Conservation (phyloP, 1,284 basidiomycete genomes). For the Hortiboletus rubellus region DNA sequence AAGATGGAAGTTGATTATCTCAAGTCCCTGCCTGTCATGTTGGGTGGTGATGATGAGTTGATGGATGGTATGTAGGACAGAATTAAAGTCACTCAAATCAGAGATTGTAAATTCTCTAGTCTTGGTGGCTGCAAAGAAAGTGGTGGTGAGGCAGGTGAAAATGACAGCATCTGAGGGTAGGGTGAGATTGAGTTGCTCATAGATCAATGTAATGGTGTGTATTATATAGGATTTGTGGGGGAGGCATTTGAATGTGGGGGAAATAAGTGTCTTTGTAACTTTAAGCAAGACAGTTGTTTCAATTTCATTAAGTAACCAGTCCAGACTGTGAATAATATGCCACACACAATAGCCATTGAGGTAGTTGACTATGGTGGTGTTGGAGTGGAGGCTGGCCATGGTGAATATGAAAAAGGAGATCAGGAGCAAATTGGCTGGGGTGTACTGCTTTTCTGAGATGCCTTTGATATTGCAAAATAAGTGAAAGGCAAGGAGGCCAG, state of each 20-base stretch:
- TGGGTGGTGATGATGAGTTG: no score
- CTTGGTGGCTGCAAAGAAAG: neutral
- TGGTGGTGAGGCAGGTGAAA: conserved; percentile 2
- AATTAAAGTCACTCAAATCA: no score
- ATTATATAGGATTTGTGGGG: neutral
- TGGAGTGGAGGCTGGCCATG: neutral
- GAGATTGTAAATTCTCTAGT: neutral
- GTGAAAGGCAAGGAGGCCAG: no score
- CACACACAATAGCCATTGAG: neutral
- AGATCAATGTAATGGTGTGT: no score
- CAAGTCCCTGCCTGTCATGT: no score
- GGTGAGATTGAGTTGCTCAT: neutral
- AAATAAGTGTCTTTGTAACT: neutral
- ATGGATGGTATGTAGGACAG: no score
- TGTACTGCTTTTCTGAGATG: no score
- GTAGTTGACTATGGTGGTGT: neutral
- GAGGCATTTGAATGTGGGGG: neutral
- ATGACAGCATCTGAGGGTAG: neutral
- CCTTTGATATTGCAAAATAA: no score
- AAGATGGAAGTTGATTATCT: no score
- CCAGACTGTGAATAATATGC: neutral
- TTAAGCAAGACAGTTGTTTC: neutral
- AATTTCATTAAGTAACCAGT: fast-evolving
- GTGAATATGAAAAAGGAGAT: neutral
- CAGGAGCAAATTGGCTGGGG: neutral